A percentile compares a stretch with the other conserved stretches of the same genome.
Evolutionary conservation across 2,329 filamentous ascomycete genomes (phyloP).

Genomic region (Emmonsiellopsis sp.): DNA sequence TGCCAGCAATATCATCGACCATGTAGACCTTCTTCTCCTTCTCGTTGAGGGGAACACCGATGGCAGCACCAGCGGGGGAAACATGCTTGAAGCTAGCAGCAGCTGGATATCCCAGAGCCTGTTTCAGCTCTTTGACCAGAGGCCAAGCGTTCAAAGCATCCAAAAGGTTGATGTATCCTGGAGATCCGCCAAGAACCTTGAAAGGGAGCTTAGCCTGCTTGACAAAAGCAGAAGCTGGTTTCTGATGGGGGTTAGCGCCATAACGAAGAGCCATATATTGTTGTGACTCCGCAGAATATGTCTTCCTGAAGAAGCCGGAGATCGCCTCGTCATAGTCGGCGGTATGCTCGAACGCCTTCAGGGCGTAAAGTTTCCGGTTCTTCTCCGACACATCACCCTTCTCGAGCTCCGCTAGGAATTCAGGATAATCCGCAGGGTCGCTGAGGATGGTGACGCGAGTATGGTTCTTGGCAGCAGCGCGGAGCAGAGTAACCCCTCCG

Average conservation of each 20-base stretch:
- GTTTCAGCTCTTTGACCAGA: constrained; percentile 89
- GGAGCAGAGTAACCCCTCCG: constrained; percentile 89
- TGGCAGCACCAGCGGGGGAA: constrained; percentile 89
- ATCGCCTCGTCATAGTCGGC: constrained; percentile 94
- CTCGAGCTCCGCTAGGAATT: constrained; percentile 85
- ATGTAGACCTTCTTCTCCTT: constrained; percentile 97
- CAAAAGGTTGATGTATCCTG: constrained; percentile 94
- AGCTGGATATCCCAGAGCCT: constrained; percentile 76
- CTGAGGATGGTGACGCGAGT: constrained; percentile 89
- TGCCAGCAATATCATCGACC: constrained; percentile 85
- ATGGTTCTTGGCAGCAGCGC: constrained; percentile 97
- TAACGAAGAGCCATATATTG: constrained; percentile 85
- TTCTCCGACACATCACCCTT: constrained; percentile 74
- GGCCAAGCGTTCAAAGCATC: constrained; percentile 97
- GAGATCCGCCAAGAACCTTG: constrained; percentile 80
- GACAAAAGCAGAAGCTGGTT: constrained; percentile 80
- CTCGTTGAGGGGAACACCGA: constrained; percentile 75
- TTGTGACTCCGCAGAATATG: constrained; percentile 77
- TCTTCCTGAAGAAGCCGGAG: constrained; percentile 92
- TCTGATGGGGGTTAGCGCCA: constrained; percentile 96
- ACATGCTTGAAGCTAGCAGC: constrained; percentile 99
- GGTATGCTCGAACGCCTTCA: constrained; percentile 98
- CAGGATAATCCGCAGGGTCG: constrained; percentile 85
- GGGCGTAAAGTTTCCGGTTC: constrained; percentile 78
- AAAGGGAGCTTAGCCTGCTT: constrained; percentile 72